Base-by-base conservation (phyloP, 768 basidiomycete species). In the Russula olivacea region DNA sequence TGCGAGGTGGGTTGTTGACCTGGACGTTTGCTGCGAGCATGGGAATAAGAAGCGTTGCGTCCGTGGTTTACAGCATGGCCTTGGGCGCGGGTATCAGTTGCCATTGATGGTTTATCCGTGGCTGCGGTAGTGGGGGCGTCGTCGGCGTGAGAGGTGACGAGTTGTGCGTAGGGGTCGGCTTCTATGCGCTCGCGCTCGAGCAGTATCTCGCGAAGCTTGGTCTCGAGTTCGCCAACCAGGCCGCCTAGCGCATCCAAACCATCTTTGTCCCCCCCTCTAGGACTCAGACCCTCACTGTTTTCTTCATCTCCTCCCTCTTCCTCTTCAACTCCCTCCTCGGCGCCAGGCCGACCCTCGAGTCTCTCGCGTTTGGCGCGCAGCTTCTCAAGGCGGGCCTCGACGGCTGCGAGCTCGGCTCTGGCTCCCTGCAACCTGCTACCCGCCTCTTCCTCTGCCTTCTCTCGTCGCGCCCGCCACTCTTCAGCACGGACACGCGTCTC, bases 141-240 rank as follows among this genome's bases (percentile, higher is more conserved):
- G 12, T 56, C 59, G 49, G 49, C 6, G 19, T 32, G 47, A 12
- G 49, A 21, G 23, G 51, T 51, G 21, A 67, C 64, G 53, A 70
- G 62, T 61, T 71, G 73, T 17, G 68, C 71, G 41, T 69, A 71
- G 5, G 72, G 73, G 57, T 73, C 73, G 51, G 63, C 53, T 62
- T 77, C 73, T 56, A 76, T 65, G 61, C 76, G 58, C 69, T 85
- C 83, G 23, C 89, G 81, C 72, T 91, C 86, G 28, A 75, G 75
- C 67, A 82, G 80, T 55, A 89, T 74, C 48, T 81, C 80, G 62
- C 76, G 76, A 48, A 92, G 76, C 71, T 86, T 83, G 54, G 81
- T 80, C 73, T 90, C 89, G 47, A 93, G 77, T 63, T 88, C 88
- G 1, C 79, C 79, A 19, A 93, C 77, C 15, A 80, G 61, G 17